phyloP scores from a whole-genome alignment of 352 stramenopile species.

The Vaucheria bursata region DNA sequence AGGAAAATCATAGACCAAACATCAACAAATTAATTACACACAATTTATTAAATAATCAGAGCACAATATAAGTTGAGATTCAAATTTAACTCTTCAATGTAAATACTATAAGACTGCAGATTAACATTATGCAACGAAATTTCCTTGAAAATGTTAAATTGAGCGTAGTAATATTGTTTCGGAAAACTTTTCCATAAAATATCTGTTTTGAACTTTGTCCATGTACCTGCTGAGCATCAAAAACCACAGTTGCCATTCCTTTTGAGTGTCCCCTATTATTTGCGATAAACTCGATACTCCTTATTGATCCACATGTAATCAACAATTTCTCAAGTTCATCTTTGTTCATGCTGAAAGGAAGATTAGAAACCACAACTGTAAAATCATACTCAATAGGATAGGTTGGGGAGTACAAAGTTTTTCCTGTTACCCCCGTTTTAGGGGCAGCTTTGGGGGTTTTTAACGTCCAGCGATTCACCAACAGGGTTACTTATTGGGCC shows the following conservation, averaged over 20 bases:
- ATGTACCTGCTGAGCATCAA: neutral
- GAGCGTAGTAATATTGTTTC: no score
- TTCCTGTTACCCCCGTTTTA: no score
- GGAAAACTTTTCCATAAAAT: no score
- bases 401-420: neutral
- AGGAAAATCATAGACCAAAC: no score
- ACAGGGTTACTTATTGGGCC: neutral
- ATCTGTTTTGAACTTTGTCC: no score
- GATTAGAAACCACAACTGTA: conserved; percentile 4
- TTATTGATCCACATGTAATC: neutral
- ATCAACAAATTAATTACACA: no score
- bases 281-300: conserved; percentile 1
- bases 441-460: neutral
- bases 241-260: neutral
- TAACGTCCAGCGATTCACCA: neutral
- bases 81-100: no score
- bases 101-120: no score
- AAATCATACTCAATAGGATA: neutral
- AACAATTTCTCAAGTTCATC: neutral
- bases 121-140: no score
- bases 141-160: no score
- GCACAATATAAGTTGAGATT: no score
- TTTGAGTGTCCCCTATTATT: neutral
- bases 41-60: no score
- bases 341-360: conserved; percentile 3